These are phyloP conservation scores for Salisapilia sapeloensis DNA, from an alignment of 352 stramenopile genomes.

Conservation along the genomic window DNA sequence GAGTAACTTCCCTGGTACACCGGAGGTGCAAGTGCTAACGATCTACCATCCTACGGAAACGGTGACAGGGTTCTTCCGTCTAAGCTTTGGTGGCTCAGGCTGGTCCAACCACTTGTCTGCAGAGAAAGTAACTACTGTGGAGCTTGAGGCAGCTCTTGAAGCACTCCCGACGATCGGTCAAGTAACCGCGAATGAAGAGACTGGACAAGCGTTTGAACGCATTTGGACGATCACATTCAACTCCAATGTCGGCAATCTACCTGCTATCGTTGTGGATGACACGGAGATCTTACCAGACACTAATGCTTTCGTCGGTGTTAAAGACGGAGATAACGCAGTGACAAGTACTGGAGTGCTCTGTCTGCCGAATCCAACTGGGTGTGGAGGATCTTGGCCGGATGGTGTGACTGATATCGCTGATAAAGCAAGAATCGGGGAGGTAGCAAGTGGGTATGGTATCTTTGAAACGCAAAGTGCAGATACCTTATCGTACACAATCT, in stretches of 20 bases:
- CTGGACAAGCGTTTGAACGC: slow-evolving; percentile 1
- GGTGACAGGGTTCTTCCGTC: slow-evolving; percentile 43
- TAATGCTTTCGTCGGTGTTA: slow-evolving; percentile 29
- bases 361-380: slow-evolving; percentile 22
- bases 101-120: slow-evolving; percentile 56
- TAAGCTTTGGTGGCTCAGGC: slow-evolving; percentile 52
- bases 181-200: slow-evolving; percentile 18
- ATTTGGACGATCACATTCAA: slow-evolving; percentile 74
- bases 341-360: slow-evolving; percentile 16
- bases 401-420: slow-evolving; percentile 15
- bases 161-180: slow-evolving; percentile 42
- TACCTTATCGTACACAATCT: slow-evolving; percentile 47
- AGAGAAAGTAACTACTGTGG: too few species aligned
- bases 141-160: slow-evolving; percentile 39
- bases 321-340: slow-evolving; percentile 70
- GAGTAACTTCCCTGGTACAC: slow-evolving; percentile 29
- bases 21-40: slow-evolving; percentile 59
- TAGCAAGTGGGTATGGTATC: slow-evolving; percentile 35
- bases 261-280: slow-evolving; percentile 26
- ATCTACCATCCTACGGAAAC: slow-evolving; percentile 18
- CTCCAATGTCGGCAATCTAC: slow-evolving; percentile 38
- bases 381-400: slow-evolving; percentile 23
- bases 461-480: slow-evolving; percentile 50
- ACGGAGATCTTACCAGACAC: slow-evolving; percentile 32
- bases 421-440: slow-evolving; percentile 22